Percentiles rank a stretch among this genome's conserved stretches.
Conservation (phyloP, 768 basidiomycete species). For the Leccinum barrowsii region DNA sequence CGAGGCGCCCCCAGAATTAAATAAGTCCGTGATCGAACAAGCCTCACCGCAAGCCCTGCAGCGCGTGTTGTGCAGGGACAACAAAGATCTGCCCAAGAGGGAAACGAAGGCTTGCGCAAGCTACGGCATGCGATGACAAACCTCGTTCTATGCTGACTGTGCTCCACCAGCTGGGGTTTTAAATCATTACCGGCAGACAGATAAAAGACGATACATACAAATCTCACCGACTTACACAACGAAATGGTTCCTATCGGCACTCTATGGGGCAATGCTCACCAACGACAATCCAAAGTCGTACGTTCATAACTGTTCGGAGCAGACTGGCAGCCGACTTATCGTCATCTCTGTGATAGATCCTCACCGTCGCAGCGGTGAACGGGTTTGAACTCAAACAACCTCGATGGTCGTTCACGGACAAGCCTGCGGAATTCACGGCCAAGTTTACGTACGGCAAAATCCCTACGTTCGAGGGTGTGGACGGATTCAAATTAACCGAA, state of each 20-base stretch:
- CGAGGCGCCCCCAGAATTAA: too few relatives aligned
- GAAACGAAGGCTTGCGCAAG: not conserved
- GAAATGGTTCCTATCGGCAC: slow-evolving; percentile 18
- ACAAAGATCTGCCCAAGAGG: not conserved
- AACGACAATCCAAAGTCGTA: slow-evolving; percentile 25
- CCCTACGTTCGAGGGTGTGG: slow-evolving; percentile 18
- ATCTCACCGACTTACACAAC: not conserved
- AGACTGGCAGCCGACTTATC: not conserved
- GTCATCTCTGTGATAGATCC: slow-evolving; percentile 4
- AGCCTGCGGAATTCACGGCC: slow-evolving; percentile 6
- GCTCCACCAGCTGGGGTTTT: too few relatives aligned
- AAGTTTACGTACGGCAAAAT: slow-evolving; percentile 24
- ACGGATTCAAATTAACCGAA: slow-evolving; percentile 20
- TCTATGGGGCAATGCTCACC: slow-evolving; percentile 17
- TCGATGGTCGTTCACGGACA: slow-evolving; percentile 13
- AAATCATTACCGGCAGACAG: not conserved
- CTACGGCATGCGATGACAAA: not conserved
- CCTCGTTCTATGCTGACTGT: not conserved
- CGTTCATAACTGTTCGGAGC: not conserved
- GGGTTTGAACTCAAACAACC: slow-evolving; percentile 12
- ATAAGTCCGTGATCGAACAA: too few relatives aligned
- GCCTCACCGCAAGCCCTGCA: too few relatives aligned
- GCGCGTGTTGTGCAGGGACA: too few relatives aligned
- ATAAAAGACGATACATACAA: not conserved
- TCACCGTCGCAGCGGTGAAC: slow-evolving; percentile 20